Evolutionary conservation across 176 grass and related monocot species (phyloP).

Genomic region (Sorghum bicolor): Sorghum_bicolor_NCBIv3 NC_012871.2:64404001-64404500

Average conservation of each 20-base stretch:
- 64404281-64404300: neutral
- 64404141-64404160: neutral
- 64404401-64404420: neutral
- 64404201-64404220: neutral
- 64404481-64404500: neutral
- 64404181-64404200: constrained; percentile 19
- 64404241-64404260: neutral
- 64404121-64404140: neutral
- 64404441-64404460: neutral
- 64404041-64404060: neutral
- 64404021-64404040: neutral
- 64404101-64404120: neutral
- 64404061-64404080: neutral
- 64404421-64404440: neutral
- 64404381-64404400: neutral
- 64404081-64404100: neutral
- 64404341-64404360: no score
- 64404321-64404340: no score
- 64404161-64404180: neutral
- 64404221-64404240: neutral
- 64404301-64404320: no score
- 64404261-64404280: constrained; percentile 30
- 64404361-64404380: neutral
- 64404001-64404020: neutral
- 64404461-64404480: neutral